Conservation (phyloP, 2,329 filamentous ascomycete genomes). For the Bertia moriformis region DNA sequence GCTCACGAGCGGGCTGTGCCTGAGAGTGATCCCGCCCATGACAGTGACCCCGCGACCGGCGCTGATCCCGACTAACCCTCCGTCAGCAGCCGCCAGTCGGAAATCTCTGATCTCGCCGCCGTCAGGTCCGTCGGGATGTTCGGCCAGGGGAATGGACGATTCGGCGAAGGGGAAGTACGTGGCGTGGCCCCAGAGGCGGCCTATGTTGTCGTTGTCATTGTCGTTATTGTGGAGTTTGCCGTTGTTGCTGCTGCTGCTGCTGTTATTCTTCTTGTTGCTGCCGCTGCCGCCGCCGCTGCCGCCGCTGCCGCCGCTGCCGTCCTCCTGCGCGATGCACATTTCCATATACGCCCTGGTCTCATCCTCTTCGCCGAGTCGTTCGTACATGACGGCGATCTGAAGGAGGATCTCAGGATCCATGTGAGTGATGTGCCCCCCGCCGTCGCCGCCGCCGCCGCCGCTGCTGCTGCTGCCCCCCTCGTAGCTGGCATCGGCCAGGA, state of each 20-base stretch:
- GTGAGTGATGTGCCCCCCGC: conserved; percentile 35
- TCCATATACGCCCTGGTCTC: conserved; percentile 93
- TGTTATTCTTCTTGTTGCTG: no score
- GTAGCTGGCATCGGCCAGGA: conserved; percentile 78
- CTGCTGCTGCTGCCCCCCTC: conserved; percentile 46
- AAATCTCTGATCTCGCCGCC: conserved; percentile 12
- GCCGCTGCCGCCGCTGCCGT: conserved; percentile 47
- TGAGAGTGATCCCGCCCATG: conserved; percentile 7
- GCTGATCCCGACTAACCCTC: no score
- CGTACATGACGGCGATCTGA: conserved; percentile 81
- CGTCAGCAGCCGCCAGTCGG: no score
- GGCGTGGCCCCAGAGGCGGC: no score
- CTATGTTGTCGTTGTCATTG: conserved; percentile 18
- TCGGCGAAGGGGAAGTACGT: no score
- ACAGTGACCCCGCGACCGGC: no score
- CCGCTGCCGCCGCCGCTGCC: conserved; percentile 19
- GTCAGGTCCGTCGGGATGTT: conserved; percentile 39
- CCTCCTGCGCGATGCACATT: conserved; percentile 81
- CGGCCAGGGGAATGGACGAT: conserved; percentile 33
- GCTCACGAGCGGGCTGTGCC: neutral
- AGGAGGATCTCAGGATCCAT: conserved; percentile 84
- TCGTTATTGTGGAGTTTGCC: conserved; percentile 13
- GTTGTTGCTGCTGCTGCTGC: conserved; percentile 4
- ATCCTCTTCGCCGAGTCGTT: conserved; percentile 60
- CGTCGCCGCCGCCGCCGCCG: conserved; percentile 26